Evolutionary conservation across 768 basidiomycete genomes (phyloP).

Genomic region (Auriculariales sp.): DNA sequence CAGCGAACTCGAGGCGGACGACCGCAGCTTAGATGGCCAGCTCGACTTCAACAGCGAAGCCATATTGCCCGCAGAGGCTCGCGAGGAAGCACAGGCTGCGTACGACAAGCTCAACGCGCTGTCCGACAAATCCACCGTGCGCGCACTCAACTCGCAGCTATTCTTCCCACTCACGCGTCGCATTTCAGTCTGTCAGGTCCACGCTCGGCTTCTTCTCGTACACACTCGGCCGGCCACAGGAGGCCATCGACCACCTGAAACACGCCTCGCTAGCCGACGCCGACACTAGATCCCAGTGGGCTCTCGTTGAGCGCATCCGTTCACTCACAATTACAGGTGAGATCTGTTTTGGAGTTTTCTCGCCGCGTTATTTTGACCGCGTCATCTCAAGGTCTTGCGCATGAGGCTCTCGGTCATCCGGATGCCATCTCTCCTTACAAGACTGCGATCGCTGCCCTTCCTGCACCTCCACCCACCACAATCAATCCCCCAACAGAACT

Average conservation of each 20-base stretch:
- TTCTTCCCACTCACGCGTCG: neutral
- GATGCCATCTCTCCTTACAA: constrained; percentile 46
- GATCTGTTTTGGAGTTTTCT: neutral
- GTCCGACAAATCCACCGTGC: neutral
- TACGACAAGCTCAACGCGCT: constrained; percentile 34
- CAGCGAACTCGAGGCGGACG: constrained; percentile 32
- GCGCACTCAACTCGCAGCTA: neutral
- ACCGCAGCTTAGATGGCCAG: constrained; percentile 20
- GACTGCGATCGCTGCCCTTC: constrained; percentile 29
- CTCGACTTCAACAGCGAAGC: constrained; percentile 44
- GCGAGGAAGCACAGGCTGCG: constrained; percentile 40
- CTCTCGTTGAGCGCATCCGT: neutral
- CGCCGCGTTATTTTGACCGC: neutral
- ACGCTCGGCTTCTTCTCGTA: neutral
- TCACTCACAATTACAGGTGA: neutral
- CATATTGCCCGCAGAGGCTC: constrained; percentile 34
- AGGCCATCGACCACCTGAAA: neutral
- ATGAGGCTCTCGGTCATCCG: constrained; percentile 14
- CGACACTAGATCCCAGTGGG: neutral
- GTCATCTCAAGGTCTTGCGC: constrained; percentile 6
- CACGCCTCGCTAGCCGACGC: neutral
- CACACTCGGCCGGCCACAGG: neutral
- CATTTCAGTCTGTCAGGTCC: neutral
- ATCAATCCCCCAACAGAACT: constrained; percentile 39
- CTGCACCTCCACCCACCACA: constrained; percentile 27